Conservation (phyloP, 192 early-diverging fungal species). For the Backusella morwellensis region DNA sequence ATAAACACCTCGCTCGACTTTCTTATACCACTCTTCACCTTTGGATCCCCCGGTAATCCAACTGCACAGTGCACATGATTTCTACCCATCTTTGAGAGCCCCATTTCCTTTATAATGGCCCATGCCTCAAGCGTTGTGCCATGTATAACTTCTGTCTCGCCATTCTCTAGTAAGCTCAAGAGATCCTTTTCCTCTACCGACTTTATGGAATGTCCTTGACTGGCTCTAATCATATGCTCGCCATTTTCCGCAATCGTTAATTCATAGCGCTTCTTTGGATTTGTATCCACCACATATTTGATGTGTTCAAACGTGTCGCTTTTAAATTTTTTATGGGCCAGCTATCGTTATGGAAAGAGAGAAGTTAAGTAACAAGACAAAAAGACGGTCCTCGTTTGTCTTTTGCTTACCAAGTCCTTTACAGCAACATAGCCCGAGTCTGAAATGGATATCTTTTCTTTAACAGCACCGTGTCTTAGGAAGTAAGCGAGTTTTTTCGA, state of each 20-base stretch:
- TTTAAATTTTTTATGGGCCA: constrained; percentile 57
- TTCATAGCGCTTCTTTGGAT: constrained; percentile 82
- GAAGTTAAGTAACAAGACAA: neutral
- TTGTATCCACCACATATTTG: constrained; percentile 63
- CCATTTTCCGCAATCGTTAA: constrained; percentile 45
- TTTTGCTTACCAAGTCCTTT: constrained; percentile 53
- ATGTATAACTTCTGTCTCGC: constrained; percentile 57
- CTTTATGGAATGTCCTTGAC: constrained; percentile 80
- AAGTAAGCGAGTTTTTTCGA: constrained; percentile 83
- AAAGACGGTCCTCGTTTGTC: neutral
- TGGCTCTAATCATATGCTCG: constrained; percentile 72
- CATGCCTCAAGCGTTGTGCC: constrained; percentile 61
- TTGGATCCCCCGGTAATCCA: constrained; percentile 61
- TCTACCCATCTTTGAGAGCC: constrained; percentile 75
- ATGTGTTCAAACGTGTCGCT: constrained; percentile 60
- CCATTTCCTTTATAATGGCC: constrained; percentile 47
- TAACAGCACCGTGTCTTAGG: constrained; percentile 79
- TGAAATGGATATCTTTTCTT: constrained; percentile 71
- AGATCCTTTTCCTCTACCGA: constrained; percentile 37
- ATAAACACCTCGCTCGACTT: constrained; percentile 67
- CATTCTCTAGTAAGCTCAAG: constrained; percentile 18
- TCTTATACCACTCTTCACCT: constrained; percentile 73
- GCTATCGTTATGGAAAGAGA: constrained; percentile 22
- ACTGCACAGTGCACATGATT: constrained; percentile 91
- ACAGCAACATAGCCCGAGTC: constrained; percentile 76